phyloP scores from a whole-genome alignment of 192 early-diverging fungal genomes.

The Podila epigama region DNA sequence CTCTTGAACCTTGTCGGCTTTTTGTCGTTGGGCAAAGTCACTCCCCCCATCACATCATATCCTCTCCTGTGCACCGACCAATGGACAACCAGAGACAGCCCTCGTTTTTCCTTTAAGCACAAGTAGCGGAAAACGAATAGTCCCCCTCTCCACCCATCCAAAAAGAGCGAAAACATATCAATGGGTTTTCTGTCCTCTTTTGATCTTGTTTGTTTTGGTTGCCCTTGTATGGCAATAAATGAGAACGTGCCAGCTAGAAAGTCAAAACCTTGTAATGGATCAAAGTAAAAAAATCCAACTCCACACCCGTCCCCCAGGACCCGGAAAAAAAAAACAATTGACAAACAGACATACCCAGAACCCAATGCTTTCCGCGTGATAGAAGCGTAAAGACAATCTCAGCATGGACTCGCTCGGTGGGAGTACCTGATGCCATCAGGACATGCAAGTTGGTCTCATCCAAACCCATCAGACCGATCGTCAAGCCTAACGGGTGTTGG shows the following conservation, averaged over 20 bases:
- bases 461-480: constrained; percentile 77
- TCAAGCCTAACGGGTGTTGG: constrained; percentile 36
- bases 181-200: no score
- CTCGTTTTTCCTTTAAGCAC: constrained; percentile 1
- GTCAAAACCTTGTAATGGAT: no score
- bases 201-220: neutral
- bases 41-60: neutral
- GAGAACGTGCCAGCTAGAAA: no score
- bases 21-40: neutral
- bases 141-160: no score
- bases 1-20: neutral
- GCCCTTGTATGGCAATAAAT: no score
- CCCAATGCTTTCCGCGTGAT: constrained; percentile 76
- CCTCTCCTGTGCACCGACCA: neutral
- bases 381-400: constrained; percentile 55
- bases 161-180: no score
- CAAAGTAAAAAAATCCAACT: no score
- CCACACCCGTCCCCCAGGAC: no score
- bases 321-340: neutral
- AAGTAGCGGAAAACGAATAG: no score
- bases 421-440: constrained; percentile 79
- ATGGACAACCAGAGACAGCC: neutral
- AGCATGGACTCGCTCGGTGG: constrained; percentile 70
- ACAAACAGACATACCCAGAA: constrained; percentile 77
- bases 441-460: constrained; percentile 83